Conservation (phyloP, 75 land plant genomes). For the Selaginella tamariscina region DNA sequence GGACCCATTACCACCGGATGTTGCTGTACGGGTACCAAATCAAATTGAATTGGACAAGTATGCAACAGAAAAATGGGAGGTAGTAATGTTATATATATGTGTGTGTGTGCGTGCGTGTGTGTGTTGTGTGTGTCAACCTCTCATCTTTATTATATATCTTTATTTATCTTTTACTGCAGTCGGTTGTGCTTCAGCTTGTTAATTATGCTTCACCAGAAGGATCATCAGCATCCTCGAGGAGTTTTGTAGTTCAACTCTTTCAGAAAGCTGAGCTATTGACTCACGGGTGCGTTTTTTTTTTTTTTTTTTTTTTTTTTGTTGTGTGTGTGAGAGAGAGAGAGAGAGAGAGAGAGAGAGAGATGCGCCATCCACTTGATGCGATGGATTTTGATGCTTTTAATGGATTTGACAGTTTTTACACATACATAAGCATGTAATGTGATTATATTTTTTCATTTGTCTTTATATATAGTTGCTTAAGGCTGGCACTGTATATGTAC, state of each 20-base stretch:
- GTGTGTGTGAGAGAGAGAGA: too few relatives aligned
- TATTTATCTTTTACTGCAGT: constrained; percentile 25
- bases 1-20: constrained; percentile 57
- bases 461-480: too few relatives aligned
- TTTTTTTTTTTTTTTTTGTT: neutral
- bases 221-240: constrained; percentile 35
- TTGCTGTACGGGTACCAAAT: constrained; percentile 59
- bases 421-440: neutral
- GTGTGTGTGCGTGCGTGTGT: neutral
- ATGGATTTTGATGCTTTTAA: too few relatives aligned
- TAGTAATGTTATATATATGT: constrained; percentile 8
- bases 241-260: constrained; percentile 60
- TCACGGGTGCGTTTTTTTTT: constrained; percentile 10
- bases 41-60: constrained; percentile 63
- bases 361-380: too few relatives aligned
- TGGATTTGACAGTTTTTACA: too few relatives aligned
- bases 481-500: too few relatives aligned
- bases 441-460: neutral
- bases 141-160: too few relatives aligned
- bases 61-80: constrained; percentile 97
- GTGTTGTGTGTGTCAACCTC: too few relatives aligned
- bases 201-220: constrained; percentile 52
- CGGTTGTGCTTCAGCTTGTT: constrained; percentile 84
- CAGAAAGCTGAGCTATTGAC: constrained; percentile 62
- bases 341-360: too few relatives aligned